These are phyloP conservation scores for Nigrospora osmanthi DNA, from an alignment of 2,329 filamentous ascomycete species.

Conservation along the genomic window DNA sequence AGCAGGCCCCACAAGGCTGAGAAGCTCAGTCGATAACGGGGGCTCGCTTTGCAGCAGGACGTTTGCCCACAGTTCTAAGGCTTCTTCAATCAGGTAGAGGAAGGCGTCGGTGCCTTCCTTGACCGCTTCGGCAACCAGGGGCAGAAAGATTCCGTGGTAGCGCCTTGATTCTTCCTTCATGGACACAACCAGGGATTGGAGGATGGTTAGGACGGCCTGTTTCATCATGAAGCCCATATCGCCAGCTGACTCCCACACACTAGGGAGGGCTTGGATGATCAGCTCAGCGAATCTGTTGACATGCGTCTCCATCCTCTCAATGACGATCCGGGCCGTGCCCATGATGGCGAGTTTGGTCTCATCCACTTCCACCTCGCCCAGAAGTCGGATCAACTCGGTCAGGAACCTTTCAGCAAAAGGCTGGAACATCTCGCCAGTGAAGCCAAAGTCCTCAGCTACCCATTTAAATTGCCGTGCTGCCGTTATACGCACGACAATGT, in stretches of 20 bases:
- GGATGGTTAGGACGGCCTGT: conserved; percentile 80
- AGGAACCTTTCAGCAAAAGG: conserved; percentile 72
- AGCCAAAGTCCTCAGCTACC: conserved; percentile 79
- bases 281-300: conserved; percentile 64
- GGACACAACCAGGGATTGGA: conserved; percentile 76
- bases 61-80: conserved; percentile 79
- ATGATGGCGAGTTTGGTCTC: conserved; percentile 89
- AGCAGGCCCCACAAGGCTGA: conserved; percentile 53
- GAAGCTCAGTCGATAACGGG: conserved; percentile 53
- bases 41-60: conserved; percentile 60
- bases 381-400: conserved; percentile 64
- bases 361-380: conserved; percentile 70
- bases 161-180: conserved; percentile 71
- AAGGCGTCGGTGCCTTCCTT: conserved; percentile 67
- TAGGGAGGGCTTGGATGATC: conserved; percentile 72
- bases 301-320: conserved; percentile 72
- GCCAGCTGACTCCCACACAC: conserved; percentile 76
- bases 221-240: conserved; percentile 85
- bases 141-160: conserved; percentile 74
- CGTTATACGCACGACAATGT: conserved; percentile 85
- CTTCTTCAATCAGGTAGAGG: conserved; percentile 83
- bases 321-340: conserved; percentile 75
- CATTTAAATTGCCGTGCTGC: conserved; percentile 77
- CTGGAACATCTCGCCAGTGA: conserved; percentile 64
- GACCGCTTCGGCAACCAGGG: conserved; percentile 73